These are phyloP conservation scores for Globisporangium abappressorium DNA, from an alignment of 352 stramenopile genomes.

Conservation along the genomic window DNA sequence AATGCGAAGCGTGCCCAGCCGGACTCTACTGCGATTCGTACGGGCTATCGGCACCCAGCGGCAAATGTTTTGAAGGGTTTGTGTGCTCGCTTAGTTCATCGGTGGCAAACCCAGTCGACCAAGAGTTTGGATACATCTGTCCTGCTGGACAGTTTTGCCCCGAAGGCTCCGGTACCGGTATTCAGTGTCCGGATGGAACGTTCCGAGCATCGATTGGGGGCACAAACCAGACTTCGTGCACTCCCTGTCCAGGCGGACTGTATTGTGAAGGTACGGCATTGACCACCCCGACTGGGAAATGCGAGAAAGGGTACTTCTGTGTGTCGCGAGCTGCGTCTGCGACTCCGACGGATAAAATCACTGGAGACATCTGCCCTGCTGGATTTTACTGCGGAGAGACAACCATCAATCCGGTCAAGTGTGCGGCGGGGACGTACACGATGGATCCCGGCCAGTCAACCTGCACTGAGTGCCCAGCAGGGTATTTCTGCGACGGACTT, in stretches of 20 bases:
- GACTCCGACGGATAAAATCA: constrained; percentile 44
- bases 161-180: constrained; percentile 38
- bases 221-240: constrained; percentile 58
- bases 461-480: constrained; percentile 51
- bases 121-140: constrained; percentile 57
- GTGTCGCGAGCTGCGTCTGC: constrained; percentile 34
- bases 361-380: constrained; percentile 43
- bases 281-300: constrained; percentile 49
- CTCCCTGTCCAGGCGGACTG: constrained; percentile 54
- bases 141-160: constrained; percentile 76
- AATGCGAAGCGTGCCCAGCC: constrained; percentile 79
- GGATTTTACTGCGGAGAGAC: constrained; percentile 62
- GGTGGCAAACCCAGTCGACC: constrained; percentile 48
- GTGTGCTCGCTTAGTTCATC: constrained; percentile 54
- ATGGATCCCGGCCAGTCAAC: constrained; percentile 20
- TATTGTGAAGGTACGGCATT: constrained; percentile 51
- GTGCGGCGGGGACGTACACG: constrained; percentile 40
- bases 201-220: constrained; percentile 50
- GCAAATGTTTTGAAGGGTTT: constrained; percentile 60
- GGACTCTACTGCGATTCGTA: constrained; percentile 90
- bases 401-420: constrained; percentile 44
- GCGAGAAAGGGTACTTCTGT: constrained; percentile 85
- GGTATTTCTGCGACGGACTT: constrained; percentile 63
- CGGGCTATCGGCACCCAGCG: constrained; percentile 46
- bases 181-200: constrained; percentile 61